A percentile compares a stretch with the other conserved stretches of the same genome.
These are phyloP conservation scores for Starmera caribaea DNA, from an alignment of 805 yeast genomes.

Conservation along the genomic window DNA sequence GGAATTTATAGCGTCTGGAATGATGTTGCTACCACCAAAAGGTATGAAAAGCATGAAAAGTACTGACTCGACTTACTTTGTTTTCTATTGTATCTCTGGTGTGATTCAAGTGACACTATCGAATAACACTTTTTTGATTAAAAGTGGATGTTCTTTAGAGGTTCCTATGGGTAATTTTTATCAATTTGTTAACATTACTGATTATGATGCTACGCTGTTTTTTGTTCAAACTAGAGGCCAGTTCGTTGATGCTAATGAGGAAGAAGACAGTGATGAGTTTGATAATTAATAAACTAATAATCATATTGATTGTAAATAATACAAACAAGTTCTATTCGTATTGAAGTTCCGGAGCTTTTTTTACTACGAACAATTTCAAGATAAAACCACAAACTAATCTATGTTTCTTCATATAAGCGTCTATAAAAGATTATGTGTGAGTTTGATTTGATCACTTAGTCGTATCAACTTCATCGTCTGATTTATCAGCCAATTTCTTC, in stretches of 20 bases:
- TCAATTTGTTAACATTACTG: slow-evolving; percentile 55
- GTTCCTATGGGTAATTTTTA: slow-evolving; percentile 73
- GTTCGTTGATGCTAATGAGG: slow-evolving; percentile 12
- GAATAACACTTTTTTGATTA: slow-evolving; percentile 47
- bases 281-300: no score
- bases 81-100: slow-evolving; percentile 70
- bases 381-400: no score
- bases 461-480: slow-evolving; percentile 18
- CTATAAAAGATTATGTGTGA: no score
- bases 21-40: slow-evolving; percentile 53
- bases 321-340: no score
- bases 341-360: no score
- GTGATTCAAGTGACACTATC: slow-evolving; percentile 56
- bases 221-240: slow-evolving; percentile 55
- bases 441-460: no score
- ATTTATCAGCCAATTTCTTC: slow-evolving; percentile 41
- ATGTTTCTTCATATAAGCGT: no score
- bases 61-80: slow-evolving; percentile 55
- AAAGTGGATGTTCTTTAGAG: slow-evolving; percentile 70
- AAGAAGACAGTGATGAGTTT: slow-evolving; percentile 2
- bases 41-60: slow-evolving; percentile 51
- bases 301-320: no score
- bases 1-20: slow-evolving; percentile 64
- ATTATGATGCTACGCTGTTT: slow-evolving; percentile 50
- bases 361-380: no score